Evolutionary conservation across 2,329 filamentous ascomycete species (phyloP), one percentile per base, ranked within the genome.

Genomic region (Aspergillus neoniger): DNA sequence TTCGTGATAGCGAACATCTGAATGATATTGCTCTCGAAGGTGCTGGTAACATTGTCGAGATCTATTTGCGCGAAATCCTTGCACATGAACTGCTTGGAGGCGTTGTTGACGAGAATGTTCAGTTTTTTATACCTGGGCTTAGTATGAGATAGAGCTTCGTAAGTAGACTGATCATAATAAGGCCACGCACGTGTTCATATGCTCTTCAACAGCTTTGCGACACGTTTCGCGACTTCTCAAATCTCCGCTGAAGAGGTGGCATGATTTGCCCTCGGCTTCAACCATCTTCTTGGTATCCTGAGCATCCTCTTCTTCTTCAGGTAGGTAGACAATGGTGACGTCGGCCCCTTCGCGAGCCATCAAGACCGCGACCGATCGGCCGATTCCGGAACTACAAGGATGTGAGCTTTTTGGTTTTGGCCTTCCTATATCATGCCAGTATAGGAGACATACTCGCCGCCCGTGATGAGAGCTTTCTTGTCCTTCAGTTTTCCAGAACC

Each of bases 1-100:
- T 87, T 87, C 5, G 82, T 82, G 62, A 87, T 76, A n/a, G 83
- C 83, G 67, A 87, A 84, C 77, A 86, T 86, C 57, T 82, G 80
- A 8, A 85, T 65, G 32, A 87, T 82, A 61, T 87, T 87, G 61
- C 78, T 81, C 48, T 79, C 80, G 77, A 87, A 88, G 0, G 81
- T 83, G 64, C 80, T 82, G 63, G 86, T 82, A 0, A 86, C 82
- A 0, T 79, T 74, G 14, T 83, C 78, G 0, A 87, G 76, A 67
- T 86, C 79, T 28, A 85, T 86, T 1, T 86, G 78, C 36, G 76
- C 74, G 19, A 86, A 80, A 32, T 86, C 78, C 5, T 79, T 70
- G 69, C 79, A 84, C 72, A 82, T 81, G 38, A 82, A 77, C 70
- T 87, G 84, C 70, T 84, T 84, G 0, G 80, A 82, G 3, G 83